Evolutionary conservation across 78 protist genomes (phyloP), one percentile per base, ranked within the genome.

Genomic region (Guillardia theta): DNA sequence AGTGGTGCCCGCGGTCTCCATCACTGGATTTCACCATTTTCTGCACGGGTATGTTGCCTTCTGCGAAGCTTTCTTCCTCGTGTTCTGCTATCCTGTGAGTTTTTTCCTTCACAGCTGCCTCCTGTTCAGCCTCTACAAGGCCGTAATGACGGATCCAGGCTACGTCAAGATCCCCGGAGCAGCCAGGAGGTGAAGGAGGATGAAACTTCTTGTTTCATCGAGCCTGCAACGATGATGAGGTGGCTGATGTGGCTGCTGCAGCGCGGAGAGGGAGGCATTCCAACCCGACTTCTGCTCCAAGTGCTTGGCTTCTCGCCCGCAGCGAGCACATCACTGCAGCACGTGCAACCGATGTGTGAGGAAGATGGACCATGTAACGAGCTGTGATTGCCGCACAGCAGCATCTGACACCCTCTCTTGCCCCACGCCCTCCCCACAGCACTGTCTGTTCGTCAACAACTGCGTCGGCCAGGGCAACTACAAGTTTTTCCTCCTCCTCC

Each of bases 381-480:
- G n/a, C n/a, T n/a, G n/a, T n/a, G n/a, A n/a, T n/a, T n/a, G n/a
- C n/a, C n/a, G n/a, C n/a, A n/a, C n/a, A n/a, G n/a, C n/a, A n/a
- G n/a, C n/a, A n/a, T n/a, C n/a, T n/a, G n/a, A n/a, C n/a, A n/a
- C n/a, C n/a, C n/a, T n/a, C n/a, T n/a, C n/a, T n/a, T n/a, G n/a
- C n/a, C n/a, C n/a, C n/a, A n/a, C n/a, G n/a, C n/a, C n/a, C n/a
- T n/a, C n/a, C n/a, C n/a, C n/a, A n/a, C n/a, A n/a, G n/a, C 90
- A 78, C 50, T 78, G 90, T 78, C 41, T 43, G 3, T 78, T 78
- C 48, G 90, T 78, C 90, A 78, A 78, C 90, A 78, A 78, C 48
- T 78, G 90, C 90, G 90, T 78, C 33, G 90, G 90, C 44, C 6
- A 12, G n/a, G 45, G 48, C 90, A 78, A 78, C 33, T 43, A 43